phyloP scores from a whole-genome alignment of 2,329 filamentous ascomycete species.

The Clonostachys rosea region DNA sequence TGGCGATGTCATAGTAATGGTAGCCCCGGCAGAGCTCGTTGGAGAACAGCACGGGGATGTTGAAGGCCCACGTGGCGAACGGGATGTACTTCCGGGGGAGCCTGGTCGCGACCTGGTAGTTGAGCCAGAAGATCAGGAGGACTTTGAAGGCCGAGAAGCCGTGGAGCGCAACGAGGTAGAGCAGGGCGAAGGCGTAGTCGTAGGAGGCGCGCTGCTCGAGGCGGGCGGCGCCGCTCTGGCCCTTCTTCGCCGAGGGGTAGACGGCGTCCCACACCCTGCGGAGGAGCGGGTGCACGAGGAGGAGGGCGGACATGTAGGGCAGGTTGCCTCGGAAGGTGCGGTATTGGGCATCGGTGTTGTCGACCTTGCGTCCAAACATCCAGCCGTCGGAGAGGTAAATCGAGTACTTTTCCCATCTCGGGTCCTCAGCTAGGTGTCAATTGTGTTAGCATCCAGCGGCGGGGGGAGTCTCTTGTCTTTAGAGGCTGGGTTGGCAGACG shows the following conservation, averaged over 20 bases:
- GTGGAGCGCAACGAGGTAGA: conserved; percentile 77
- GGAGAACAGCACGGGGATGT: conserved; percentile 77
- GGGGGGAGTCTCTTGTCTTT: too few relatives aligned
- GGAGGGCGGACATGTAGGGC: conserved; percentile 69
- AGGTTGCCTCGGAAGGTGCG: conserved; percentile 79
- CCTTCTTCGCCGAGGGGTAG: conserved; percentile 25
- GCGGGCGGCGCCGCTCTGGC: conserved; percentile 45
- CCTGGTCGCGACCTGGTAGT: conserved; percentile 72
- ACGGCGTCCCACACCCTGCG: conserved; percentile 66
- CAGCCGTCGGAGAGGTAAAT: conserved; percentile 73
- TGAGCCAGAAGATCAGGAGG: conserved; percentile 71
- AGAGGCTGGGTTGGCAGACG: conserved; percentile 18
- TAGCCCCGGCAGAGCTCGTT: conserved; percentile 86
- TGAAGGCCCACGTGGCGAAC: conserved; percentile 81
- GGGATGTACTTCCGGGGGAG: conserved; percentile 71
- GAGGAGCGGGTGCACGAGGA: conserved; percentile 75
- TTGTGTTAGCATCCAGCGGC: background rate
- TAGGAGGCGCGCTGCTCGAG: conserved; percentile 71
- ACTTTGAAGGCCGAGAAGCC: conserved; percentile 85
- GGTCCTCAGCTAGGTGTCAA: conserved; percentile 61
- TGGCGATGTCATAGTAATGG: conserved; percentile 59
- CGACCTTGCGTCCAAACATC: conserved; percentile 89
- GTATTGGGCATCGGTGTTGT: conserved; percentile 89
- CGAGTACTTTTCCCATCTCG: conserved; percentile 72
- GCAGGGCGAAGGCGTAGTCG: conserved; percentile 73